Conservation (phyloP, 2,329 filamentous ascomycete species). For the Lachnum nothofagi region DNA sequence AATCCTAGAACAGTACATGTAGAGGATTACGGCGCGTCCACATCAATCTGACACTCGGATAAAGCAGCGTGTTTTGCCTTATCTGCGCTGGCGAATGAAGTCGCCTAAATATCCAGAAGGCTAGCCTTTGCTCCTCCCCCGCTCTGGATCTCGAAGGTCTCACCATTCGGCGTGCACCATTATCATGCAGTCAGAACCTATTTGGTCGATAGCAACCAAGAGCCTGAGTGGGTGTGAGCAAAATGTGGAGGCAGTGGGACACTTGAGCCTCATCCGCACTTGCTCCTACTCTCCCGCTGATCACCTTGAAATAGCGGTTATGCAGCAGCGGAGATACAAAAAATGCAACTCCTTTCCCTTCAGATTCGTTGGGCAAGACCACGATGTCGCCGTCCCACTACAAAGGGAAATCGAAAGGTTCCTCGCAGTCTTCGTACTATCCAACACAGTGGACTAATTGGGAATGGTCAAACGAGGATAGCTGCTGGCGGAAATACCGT, state of each 20-base stretch:
- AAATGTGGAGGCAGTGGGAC: background rate
- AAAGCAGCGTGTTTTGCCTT: background rate
- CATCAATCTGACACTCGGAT: background rate
- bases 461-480: slow-evolving; percentile 2
- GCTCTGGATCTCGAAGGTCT: background rate
- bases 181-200: background rate
- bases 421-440: background rate
- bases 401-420: background rate
- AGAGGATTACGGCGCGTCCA: too few species aligned
- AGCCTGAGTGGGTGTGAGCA: background rate
- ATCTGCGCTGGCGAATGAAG: background rate
- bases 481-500: slow-evolving; percentile 4
- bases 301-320: background rate
- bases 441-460: slow-evolving; percentile 11
- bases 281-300: background rate
- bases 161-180: background rate
- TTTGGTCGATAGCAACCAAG: background rate
- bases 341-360: background rate
- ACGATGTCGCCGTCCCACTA: slow-evolving; percentile 6
- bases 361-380: background rate
- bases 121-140: background rate
- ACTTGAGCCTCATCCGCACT: background rate
- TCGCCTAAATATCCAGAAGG: background rate
- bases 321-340: background rate
- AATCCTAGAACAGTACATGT: background rate